Conservation (phyloP, 352 stramenopile genomes). For the Pythium aquatile region DNA sequence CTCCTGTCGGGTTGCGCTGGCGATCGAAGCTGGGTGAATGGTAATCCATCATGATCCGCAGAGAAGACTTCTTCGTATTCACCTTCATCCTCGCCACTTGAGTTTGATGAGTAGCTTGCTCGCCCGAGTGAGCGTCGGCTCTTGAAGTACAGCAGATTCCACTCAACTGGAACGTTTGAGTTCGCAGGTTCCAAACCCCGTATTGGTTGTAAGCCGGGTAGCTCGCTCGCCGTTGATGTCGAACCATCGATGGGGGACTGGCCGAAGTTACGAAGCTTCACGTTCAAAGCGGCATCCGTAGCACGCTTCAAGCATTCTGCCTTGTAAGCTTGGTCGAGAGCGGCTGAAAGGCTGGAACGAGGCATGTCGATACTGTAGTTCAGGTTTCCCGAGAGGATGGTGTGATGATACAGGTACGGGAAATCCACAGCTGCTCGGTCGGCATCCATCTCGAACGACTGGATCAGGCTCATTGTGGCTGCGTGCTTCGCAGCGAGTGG, state of each 20-base stretch:
- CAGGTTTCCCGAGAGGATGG: conserved; percentile 75
- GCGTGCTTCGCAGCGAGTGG: conserved; percentile 50
- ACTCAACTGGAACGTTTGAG: conserved; percentile 46
- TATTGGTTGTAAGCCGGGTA: not conserved
- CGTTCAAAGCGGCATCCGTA: conserved; percentile 60
- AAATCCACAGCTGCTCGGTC: conserved; percentile 77
- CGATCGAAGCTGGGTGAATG: conserved; percentile 65
- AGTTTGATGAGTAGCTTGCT: conserved; percentile 33
- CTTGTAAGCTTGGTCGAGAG: conserved; percentile 76
- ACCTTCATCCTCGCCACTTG: conserved; percentile 31
- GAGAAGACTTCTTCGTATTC: conserved; percentile 59
- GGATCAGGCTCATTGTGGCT: conserved; percentile 58
- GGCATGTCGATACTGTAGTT: conserved; percentile 76
- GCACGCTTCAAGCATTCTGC: conserved; percentile 57
- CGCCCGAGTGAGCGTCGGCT: conserved; percentile 36
- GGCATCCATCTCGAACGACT: conserved; percentile 80
- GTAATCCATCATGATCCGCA: conserved; percentile 47
- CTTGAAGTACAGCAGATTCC: conserved; percentile 53
- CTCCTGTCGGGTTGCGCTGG: conserved; percentile 20
- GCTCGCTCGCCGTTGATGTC: not conserved
- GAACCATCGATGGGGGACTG: conserved; percentile 8
- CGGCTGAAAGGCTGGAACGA: conserved; percentile 28
- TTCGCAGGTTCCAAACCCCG: conserved; percentile 8
- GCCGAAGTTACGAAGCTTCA: conserved; percentile 48
- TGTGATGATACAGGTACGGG: conserved; percentile 84